phyloP scores from a whole-genome alignment of 225 moss, liverwort and hornwort genomes.

The Sphagnum contortum region DNA sequence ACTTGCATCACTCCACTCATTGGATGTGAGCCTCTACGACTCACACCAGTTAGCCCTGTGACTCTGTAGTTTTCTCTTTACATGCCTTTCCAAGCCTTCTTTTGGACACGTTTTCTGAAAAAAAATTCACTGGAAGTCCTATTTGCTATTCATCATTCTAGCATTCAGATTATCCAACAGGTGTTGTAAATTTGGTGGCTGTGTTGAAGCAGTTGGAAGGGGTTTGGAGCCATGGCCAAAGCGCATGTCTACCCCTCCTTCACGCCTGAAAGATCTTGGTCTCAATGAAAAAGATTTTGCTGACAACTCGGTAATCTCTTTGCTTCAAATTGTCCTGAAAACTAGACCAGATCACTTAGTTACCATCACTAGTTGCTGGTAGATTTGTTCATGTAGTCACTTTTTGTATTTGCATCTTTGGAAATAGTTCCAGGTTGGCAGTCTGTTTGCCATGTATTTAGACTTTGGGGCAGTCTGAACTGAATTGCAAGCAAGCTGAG shows the following conservation, averaged over 20 bases:
- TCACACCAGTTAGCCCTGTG: no score
- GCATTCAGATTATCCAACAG: no score
- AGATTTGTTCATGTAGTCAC: no score
- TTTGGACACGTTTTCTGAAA: no score
- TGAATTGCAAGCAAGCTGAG: not conserved
- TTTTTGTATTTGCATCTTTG: no score
- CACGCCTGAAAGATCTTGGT: conserved; percentile 62
- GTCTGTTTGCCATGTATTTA: not conserved
- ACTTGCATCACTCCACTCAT: conserved; percentile 79
- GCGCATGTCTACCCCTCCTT: conserved; percentile 54
- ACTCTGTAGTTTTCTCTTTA: no score
- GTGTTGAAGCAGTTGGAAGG: conserved; percentile 28
- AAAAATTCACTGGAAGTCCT: no score
- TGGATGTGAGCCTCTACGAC: conserved; percentile 46
- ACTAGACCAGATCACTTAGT: no score
- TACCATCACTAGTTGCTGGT: no score
- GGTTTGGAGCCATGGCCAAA: conserved; percentile 69
- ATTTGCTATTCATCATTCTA: no score
- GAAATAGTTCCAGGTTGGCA: no score
- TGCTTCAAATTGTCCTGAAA: not conserved
- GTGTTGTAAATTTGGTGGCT: not conserved
- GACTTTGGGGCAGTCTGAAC: conserved; percentile 6
- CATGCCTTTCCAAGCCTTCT: no score
- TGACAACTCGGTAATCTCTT: conserved; percentile 55
- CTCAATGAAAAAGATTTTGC: conserved; percentile 48